Percentiles rank a stretch among this genome's conserved stretches.
Conservation (phyloP, 2,329 filamentous ascomycete genomes). For the Cytospora paraplurivora region DNA sequence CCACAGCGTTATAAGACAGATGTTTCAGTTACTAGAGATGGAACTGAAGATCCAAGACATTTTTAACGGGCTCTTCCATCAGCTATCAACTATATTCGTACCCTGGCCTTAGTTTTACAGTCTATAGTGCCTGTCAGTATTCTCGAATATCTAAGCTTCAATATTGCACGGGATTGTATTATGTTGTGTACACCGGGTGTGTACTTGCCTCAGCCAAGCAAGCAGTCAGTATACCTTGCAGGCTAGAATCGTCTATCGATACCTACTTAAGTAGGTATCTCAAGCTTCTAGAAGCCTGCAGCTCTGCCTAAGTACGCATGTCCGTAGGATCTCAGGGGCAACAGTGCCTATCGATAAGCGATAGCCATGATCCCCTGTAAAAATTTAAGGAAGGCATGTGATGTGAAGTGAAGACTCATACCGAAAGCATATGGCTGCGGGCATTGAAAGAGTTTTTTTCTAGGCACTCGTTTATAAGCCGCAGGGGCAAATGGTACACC, state of each 20-base stretch:
- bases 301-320: not conserved
- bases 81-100: not conserved
- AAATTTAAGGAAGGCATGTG: not conserved
- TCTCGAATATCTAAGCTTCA: too few relatives aligned
- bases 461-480: not conserved
- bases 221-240: not conserved
- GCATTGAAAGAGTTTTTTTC: conserved; percentile 3
- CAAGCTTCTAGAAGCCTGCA: not conserved
- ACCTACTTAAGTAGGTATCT: not conserved
- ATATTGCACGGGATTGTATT: too few relatives aligned
- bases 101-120: not conserved
- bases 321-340: not conserved
- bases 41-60: not conserved
- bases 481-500: not conserved
- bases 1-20: not conserved
- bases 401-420: not conserved
- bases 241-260: not conserved
- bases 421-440: not conserved
- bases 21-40: not conserved
- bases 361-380: not conserved
- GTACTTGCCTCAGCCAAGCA: not conserved
- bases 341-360: not conserved
- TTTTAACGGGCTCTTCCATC: too few relatives aligned
- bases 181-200: too few relatives aligned
- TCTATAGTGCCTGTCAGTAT: too few relatives aligned